Percentiles rank a stretch among this genome's conserved stretches.
phyloP scores from a whole-genome alignment of 139 green algal genomes.

The Micromonas commoda region DNA sequence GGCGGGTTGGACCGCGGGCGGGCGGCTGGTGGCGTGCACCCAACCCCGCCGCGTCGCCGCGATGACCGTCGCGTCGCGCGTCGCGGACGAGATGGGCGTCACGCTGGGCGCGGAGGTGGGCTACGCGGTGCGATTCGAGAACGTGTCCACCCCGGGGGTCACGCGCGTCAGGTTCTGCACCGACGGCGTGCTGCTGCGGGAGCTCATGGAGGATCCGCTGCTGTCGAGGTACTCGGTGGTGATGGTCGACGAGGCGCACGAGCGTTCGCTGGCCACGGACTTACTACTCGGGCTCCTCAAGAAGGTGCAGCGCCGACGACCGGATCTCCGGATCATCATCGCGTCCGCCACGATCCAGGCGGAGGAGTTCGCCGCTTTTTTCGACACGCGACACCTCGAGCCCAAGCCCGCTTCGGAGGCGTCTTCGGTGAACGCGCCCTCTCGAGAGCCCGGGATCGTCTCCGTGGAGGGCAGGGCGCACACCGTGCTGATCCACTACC shows the following conservation, averaged over 20 bases:
- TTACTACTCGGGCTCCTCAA: constrained; percentile 97
- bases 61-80: constrained; percentile 76
- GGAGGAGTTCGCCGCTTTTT: constrained; percentile 92
- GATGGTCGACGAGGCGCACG: constrained; percentile 96
- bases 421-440: background rate
- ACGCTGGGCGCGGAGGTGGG: constrained; percentile 62
- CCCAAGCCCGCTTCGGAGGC: constrained; percentile 54
- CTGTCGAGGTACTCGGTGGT: constrained; percentile 79
- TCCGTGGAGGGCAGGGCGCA: constrained; percentile 66
- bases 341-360: constrained; percentile 88
- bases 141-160: constrained; percentile 72
- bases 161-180: constrained; percentile 99
- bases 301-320: constrained; percentile 67
- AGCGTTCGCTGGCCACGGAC: constrained; percentile 95
- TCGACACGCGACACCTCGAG: constrained; percentile 86
- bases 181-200: constrained; percentile 91
- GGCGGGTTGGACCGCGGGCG: background rate
- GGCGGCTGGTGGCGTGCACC: constrained; percentile 62
- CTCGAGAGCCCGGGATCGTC: constrained; percentile 60
- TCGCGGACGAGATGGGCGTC: constrained; percentile 89
- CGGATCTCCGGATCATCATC: constrained; percentile 79
- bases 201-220: constrained; percentile 80
- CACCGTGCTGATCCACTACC: constrained; percentile 74
- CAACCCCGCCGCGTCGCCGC: constrained; percentile 36
- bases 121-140: constrained; percentile 97